Base-by-base conservation (phyloP, 129 eudicot species). In the Saposhnikovia divaricata region DNA sequence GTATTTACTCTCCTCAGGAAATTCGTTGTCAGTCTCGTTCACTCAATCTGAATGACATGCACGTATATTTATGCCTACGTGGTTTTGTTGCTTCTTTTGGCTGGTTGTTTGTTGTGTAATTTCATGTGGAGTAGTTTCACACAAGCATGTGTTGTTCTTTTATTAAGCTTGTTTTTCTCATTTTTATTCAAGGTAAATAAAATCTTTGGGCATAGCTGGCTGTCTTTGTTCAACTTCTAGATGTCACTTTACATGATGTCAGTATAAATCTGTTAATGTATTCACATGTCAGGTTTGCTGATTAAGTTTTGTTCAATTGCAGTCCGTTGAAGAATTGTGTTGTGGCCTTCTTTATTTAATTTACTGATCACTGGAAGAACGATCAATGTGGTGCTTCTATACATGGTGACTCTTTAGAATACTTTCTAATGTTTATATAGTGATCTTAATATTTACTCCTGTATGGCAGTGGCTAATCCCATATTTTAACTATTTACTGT, bases 371-470 rank as follows among this genome's bases (percentile, higher is more conserved):
- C 66, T 78, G 53, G 44, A 63, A 38, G 57, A 63, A 40, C 12
- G 39, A 53, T 43, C 46, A 16, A 79, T 79, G 81, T 39, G 40
- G 70, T 44, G 77, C 43, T 46, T 50, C 25, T 72, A 42, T 71
- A 28, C 43, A 45, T 81, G 77, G 80, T 81, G 80, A 61, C 55
- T 46, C 25, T 65, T 5, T 43, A 31, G 51, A 51, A 15, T 80
- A 73, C 15, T 21, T 21, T 45, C 2, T 10, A 8, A 11, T 46
- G 37, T 2, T 75, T 75, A 2, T 45, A 75, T 4, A 13, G 16
- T 75, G 47, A 25, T 73, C 10, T 21, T 4, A 14, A 45, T 74
- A 19, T 74, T 3, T 61, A 25, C 25, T 10, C 16, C 34, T 45
- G 61, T 75, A 28, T n/a, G 55, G 23, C 9, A 14, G n/a, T 75